Conservation (phyloP, 441 rosid species). For the Gossypium schwendimanii region DNA sequence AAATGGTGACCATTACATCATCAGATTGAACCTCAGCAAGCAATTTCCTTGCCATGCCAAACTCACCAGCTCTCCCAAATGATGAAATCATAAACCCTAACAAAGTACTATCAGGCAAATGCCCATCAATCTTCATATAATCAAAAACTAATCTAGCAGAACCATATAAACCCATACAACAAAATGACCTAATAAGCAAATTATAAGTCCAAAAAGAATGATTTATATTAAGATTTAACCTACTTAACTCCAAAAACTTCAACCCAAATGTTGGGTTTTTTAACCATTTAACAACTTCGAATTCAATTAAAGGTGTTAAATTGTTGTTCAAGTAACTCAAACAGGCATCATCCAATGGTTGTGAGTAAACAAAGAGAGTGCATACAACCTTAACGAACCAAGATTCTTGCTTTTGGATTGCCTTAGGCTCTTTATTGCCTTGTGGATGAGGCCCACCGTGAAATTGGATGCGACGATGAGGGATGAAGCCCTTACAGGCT, state of each 20-base stretch:
- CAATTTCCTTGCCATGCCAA: constrained; percentile 41
- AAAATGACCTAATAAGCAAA: constrained; percentile 48
- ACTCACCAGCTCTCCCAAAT: constrained; percentile 34
- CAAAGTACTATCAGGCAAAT: constrained; percentile 34
- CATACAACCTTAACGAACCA: constrained; percentile 76
- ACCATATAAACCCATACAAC: constrained; percentile 53
- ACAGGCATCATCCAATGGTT: constrained; percentile 31
- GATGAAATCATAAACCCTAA: constrained; percentile 48
- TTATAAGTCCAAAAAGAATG: constrained; percentile 56
- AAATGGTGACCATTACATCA: constrained; percentile 29
- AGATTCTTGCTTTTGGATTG: constrained; percentile 30
- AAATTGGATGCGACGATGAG: constrained; percentile 32
- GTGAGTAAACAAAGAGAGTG: constrained; percentile 39
- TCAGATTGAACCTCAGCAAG: constrained; percentile 36
- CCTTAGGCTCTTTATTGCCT: constrained; percentile 33
- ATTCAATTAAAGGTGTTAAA: constrained; percentile 45
- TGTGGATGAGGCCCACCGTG: constrained; percentile 33
- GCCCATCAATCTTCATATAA: constrained; percentile 66
- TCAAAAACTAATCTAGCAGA: constrained; percentile 37
- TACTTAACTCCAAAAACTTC: constrained; percentile 58
- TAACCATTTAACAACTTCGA: constrained; percentile 55
- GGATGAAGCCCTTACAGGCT: constrained; percentile 31
- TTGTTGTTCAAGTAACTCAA: constrained; percentile 45
- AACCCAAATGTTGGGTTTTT: constrained; percentile 45
- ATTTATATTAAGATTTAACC: constrained; percentile 34